A percentile compares a stretch with the other conserved stretches of the same genome.
phyloP scores from a whole-genome alignment of 257 asterid species.

The Linaria vulgaris region DNA sequence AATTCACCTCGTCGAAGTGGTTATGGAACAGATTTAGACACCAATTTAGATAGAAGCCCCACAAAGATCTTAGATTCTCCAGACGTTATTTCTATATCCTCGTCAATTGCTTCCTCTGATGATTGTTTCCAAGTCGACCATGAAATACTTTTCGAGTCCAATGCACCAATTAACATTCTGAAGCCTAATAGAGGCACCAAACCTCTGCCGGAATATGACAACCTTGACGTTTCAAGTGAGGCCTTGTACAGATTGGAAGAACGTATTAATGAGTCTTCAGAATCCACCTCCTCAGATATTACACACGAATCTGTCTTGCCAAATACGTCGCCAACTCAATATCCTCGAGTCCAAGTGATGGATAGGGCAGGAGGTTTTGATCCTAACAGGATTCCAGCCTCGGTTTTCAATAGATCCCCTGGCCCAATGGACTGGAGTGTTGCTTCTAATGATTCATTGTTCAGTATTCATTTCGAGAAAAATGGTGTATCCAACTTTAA shows the following conservation, averaged over 20 bases:
- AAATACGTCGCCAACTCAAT: constrained; percentile 31
- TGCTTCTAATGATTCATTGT: constrained; percentile 45
- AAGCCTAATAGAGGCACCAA: constrained; percentile 23
- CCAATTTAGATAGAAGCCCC: constrained; percentile 23
- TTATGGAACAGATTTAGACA: constrained; percentile 27
- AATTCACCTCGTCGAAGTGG: constrained; percentile 29
- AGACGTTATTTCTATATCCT: constrained; percentile 33
- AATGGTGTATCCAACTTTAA: constrained; percentile 30
- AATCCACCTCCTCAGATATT: constrained; percentile 38
- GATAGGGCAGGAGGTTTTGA: constrained; percentile 39
- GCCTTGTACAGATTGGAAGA: constrained; percentile 31
- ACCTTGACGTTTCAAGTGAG: constrained; percentile 27
- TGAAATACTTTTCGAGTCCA: constrained; percentile 20
- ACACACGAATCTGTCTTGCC: constrained; percentile 33
- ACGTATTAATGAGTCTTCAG: constrained; percentile 25
- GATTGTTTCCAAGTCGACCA: constrained; percentile 35
- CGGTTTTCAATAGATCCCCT: constrained; percentile 29
- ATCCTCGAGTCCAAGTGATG: constrained; percentile 59
- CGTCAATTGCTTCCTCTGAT: constrained; percentile 37
- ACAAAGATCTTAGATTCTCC: constrained; percentile 36
- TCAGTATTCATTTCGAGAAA: constrained; percentile 41
- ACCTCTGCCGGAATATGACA: constrained; percentile 15
- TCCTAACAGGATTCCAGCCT: constrained; percentile 42
- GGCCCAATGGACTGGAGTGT: constrained; percentile 42
- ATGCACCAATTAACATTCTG: constrained; percentile 22